A percentile compares a stretch with the other conserved stretches of the same genome.
phyloP scores from a whole-genome alignment of 208 protist species.

The Acanthamoeba sp. region DNA sequence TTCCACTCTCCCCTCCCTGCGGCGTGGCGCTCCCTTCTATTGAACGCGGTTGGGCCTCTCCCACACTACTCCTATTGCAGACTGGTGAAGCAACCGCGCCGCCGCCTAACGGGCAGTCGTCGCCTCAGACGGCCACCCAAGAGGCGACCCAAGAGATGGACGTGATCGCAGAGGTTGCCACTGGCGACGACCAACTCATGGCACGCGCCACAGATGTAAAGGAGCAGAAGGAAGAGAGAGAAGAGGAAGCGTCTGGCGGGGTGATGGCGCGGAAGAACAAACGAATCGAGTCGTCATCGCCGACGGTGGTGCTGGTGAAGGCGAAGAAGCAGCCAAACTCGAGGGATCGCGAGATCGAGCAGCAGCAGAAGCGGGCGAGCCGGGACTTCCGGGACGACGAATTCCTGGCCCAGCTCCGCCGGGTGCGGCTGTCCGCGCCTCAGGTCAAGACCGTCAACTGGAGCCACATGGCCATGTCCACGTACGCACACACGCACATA shows the following conservation, averaged over 20 bases:
- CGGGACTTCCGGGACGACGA: neutral
- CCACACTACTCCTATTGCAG: too few species aligned
- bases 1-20: neutral
- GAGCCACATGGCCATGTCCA: slow-evolving; percentile 21
- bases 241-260: neutral
- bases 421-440: neutral
- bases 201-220: neutral
- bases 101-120: neutral
- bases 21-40: too few species aligned
- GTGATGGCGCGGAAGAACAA: neutral
- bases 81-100: neutral
- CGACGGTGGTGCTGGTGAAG: too few species aligned
- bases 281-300: neutral
- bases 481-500: neutral
- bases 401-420: neutral
- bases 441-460: slow-evolving; percentile 1
- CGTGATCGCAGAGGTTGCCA: neutral
- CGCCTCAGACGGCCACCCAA: neutral
- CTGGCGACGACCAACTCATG: neutral
- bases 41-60: too few species aligned
- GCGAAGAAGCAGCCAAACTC: too few species aligned
- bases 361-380: neutral
- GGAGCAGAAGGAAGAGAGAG: neutral
- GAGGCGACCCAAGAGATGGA: neutral
- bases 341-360: neutral